These are phyloP conservation scores for Miscanthus sacchariflorus DNA, from an alignment of 202 grass and related monocot species.

Conservation along the genomic window DNA sequence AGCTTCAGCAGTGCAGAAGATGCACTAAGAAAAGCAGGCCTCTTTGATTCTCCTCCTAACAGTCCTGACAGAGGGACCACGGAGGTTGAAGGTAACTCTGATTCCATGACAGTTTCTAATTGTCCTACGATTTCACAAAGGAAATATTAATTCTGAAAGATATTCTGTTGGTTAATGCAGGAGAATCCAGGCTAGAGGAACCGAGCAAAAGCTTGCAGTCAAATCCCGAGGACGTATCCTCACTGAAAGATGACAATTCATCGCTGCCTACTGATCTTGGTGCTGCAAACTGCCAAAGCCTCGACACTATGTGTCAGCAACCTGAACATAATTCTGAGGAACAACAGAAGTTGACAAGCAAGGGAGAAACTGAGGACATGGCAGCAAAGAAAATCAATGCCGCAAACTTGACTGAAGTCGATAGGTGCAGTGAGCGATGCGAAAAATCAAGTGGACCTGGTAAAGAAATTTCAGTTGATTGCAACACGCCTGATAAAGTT, in stretches of 20 bases:
- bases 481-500: slow-evolving; percentile 34
- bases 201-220: slow-evolving; percentile 39
- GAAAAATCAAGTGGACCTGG: slow-evolving; percentile 33
- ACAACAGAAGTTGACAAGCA: slow-evolving; percentile 23
- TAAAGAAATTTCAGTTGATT: slow-evolving; percentile 35
- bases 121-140: slow-evolving; percentile 5
- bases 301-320: slow-evolving; percentile 17
- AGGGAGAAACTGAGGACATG: slow-evolving; percentile 15
- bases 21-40: slow-evolving; percentile 75
- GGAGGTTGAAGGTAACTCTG: slow-evolving; percentile 45
- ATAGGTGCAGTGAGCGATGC: background rate
- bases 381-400: slow-evolving; percentile 25
- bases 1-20: slow-evolving; percentile 69
- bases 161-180: slow-evolving; percentile 33
- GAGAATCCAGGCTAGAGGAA: slow-evolving; percentile 2
- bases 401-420: slow-evolving; percentile 36
- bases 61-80: slow-evolving; percentile 61
- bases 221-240: slow-evolving; percentile 27
- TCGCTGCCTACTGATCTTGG: slow-evolving; percentile 23
- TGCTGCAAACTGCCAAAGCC: slow-evolving; percentile 19
- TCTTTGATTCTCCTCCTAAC: slow-evolving; percentile 89
- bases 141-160: slow-evolving; percentile 14
- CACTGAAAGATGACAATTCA: slow-evolving; percentile 39
- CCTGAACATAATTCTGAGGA: slow-evolving; percentile 25
- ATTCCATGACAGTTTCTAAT: background rate